Evolutionary conservation across 2,329 filamentous ascomycete genomes (phyloP), one percentile per base, ranked within the genome.

Genomic region (Pyrenophora teres): DNA sequence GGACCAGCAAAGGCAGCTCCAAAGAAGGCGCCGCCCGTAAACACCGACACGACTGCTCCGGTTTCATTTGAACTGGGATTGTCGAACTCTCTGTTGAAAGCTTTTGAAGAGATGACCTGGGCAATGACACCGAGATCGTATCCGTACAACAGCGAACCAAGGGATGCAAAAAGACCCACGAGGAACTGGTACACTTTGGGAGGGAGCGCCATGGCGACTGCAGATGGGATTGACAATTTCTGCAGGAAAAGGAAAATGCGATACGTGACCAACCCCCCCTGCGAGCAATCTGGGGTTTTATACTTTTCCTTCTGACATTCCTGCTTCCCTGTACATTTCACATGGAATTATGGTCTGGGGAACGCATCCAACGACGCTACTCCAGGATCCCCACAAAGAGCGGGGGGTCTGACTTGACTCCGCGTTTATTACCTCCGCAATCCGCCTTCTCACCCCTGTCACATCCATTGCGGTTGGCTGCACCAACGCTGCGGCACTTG

Each of bases 21-120:
- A 57, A 88, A 82, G 74, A 90, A 90, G 18, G 88, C 88, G 38
- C 89, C 85, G 2, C 81, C 87, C 0, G 89, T 93, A 71, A 93
- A 92, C 52, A 92, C 80, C 1, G 87, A 89, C 1, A 92, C 89
- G 0, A 91, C 87, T 3, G 87, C 83, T 46, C 87, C 88, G 32
- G 81, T 86, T 46, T 79, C 73, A 56, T 74, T 67, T 7, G 66
- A 53, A 25, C 55, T 69, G 0, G 77, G 74, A 0, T 37, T 2
- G 6, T 74, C 65, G 68, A 80, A 80, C 12, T 69, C 66, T 42
- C 52, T 39, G 2, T 60, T 65, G 65, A 80, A 80, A 21, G 76
- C 73, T n/a, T 70, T 52, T 8, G 73, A 76, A 4, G 74, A 73
- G 49, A 84, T 80, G 42, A 81, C 82, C 57, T 81, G 81, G 7